These are phyloP conservation scores for Aspergillus nidulans DNA, from an alignment of 495 filamentous ascomycete species.

Conservation along the genomic window DNA sequence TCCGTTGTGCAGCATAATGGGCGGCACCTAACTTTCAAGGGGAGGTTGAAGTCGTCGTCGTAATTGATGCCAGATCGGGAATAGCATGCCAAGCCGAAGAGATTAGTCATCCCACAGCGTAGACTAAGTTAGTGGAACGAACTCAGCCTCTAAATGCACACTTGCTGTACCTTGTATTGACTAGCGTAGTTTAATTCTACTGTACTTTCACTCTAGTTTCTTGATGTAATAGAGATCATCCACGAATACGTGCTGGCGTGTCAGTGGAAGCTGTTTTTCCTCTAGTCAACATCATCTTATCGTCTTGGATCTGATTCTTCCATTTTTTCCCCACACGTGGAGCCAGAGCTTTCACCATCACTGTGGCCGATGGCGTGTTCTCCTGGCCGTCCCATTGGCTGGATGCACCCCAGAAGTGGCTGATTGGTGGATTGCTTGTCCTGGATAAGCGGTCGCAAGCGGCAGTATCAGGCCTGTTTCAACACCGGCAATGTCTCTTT, in stretches of 20 bases:
- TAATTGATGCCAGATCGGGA: neutral
- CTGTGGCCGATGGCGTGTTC: conserved; percentile 32
- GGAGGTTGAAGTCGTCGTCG: neutral
- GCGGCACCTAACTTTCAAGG: too few species aligned
- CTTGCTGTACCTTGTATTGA: too few species aligned
- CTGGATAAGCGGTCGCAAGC: neutral
- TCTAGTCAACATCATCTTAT: too few species aligned
- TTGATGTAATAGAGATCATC: too few species aligned
- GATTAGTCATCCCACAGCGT: neutral
- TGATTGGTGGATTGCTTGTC: neutral
- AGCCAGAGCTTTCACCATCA: conserved; percentile 30
- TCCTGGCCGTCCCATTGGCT: conserved; percentile 23
- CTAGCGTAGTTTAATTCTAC: too few species aligned
- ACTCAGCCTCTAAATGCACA: too few species aligned
- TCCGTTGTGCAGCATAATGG: neutral
- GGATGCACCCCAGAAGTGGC: neutral
- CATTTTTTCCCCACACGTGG: conserved; percentile 19
- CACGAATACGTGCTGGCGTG: too few species aligned
- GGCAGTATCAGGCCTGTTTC: conserved; percentile 1
- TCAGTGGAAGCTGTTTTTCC: too few species aligned
- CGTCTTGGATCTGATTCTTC: too few species aligned
- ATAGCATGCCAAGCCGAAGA: neutral
- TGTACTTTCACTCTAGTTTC: too few species aligned
- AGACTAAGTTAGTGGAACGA: neutral
- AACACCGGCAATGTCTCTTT: too few species aligned